Base-by-base conservation (phyloP, 2,329 filamentous ascomycete species). In the Colletotrichum navitas region DNA sequence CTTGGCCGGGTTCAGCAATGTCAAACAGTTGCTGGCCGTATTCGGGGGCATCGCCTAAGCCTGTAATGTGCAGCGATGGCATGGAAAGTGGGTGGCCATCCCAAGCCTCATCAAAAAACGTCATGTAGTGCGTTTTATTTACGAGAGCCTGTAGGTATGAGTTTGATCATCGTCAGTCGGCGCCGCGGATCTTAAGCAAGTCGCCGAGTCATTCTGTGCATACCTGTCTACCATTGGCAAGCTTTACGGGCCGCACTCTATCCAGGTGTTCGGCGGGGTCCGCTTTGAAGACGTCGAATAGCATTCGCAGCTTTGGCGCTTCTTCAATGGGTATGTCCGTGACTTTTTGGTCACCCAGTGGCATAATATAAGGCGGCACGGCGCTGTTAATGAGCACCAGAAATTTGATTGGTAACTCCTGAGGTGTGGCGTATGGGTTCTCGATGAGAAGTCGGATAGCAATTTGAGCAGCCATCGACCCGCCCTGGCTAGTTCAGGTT, bases 381-480 rank as follows among this genome's bases (percentile, higher is more conserved):
- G 61, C 61, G 61, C 61, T 63, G 49, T 63, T 63, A 34, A 63
- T 63, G 61, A 63, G 61, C 7, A 63, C 11, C 24, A 63, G 47
- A 11, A 63, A 63, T 47, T 63, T 63, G 47, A 63, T 63, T 14
- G 61, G 61, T 18, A 63, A 54, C 61, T 63, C 61, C 24, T 54
- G 61, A 6, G 34, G 34, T 18, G 61, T 63, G 61, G 61, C 61
- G 34, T 63, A 63, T 34, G 61, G 61, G 34, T 63, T 63, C 36
- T 63, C 61, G 7, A 63, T 43, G 7, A 63, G 49, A 6, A 63
- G 32, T 16, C 61, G 47, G 18, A 63, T 63, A 47, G 61, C 61
- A 16, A 63, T 63, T 24, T 63, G 61, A 18, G 61, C 61, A 41
- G 61, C 61, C 61, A 52, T 52, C 7, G 49, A 52, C 11, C 49